Evolutionary conservation across 768 basidiomycete species (phyloP).

Genomic region (Cantharellus cinnabarinus): DNA sequence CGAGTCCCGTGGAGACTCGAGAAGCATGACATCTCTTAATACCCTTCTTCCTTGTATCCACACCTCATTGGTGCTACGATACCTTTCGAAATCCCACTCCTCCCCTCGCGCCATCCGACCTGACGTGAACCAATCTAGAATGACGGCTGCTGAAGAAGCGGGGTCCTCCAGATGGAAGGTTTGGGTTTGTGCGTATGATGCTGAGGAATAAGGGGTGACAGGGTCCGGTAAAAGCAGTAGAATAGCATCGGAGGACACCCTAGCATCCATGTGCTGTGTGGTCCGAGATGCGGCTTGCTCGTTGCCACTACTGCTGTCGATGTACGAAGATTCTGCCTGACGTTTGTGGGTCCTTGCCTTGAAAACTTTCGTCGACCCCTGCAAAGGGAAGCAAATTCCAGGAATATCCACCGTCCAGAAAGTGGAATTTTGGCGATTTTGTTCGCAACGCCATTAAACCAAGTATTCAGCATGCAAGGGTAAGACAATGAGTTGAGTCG

Average conservation of each 20-base stretch:
- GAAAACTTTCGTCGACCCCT: conserved; percentile 94
- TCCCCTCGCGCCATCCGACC: conserved; percentile 70
- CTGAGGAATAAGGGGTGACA: conserved; percentile 74
- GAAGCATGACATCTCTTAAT: conserved; percentile 56
- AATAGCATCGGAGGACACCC: conserved; percentile 29
- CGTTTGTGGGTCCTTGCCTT: conserved; percentile 30
- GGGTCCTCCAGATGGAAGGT: conserved; percentile 38
- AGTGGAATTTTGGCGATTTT: background rate
- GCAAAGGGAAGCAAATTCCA: no score
- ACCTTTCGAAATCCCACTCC: conserved; percentile 74
- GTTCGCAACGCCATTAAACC: background rate
- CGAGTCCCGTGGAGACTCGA: conserved; percentile 26
- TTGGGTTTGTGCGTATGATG: conserved; percentile 71
- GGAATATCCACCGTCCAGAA: background rate
- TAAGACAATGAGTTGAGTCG: conserved; percentile 10
- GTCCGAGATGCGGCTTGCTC: conserved; percentile 19
- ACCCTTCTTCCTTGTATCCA: conserved; percentile 41
- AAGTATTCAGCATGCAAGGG: background rate
- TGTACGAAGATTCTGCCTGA: background rate
- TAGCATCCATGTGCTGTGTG: conserved; percentile 40
- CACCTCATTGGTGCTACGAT: conserved; percentile 73
- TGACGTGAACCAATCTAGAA: conserved; percentile 85
- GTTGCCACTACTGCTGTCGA: background rate
- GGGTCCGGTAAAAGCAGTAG: conserved; percentile 81
- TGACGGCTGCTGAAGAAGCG: conserved; percentile 35